Conservation (phyloP, 2,329 filamentous ascomycete species). For the Leptoxyphium fumago region DNA sequence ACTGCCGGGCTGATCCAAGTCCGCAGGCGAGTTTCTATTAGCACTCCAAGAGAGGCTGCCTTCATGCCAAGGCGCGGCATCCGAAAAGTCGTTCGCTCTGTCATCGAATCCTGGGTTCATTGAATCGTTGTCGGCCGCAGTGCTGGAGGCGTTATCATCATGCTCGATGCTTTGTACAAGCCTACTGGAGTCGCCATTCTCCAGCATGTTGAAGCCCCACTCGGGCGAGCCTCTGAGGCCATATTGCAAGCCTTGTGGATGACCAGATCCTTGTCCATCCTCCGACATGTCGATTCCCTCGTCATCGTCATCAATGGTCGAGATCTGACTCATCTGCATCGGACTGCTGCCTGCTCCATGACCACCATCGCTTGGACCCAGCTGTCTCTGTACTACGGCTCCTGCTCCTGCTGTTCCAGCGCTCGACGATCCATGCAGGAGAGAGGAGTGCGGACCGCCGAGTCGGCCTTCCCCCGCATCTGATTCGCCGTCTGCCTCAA, state of each 20-base stretch:
- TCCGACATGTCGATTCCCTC: background rate
- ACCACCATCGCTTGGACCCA: slow-evolving; percentile 9
- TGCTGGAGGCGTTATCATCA: background rate
- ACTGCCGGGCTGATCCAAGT: background rate
- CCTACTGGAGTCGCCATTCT: background rate
- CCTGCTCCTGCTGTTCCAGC: slow-evolving; percentile 63
- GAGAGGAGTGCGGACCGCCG: slow-evolving; percentile 61
- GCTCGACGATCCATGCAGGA: slow-evolving; percentile 83
- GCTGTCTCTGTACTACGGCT: slow-evolving; percentile 15
- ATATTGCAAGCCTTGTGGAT: background rate
- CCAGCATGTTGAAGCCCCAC: background rate
- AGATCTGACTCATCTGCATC: slow-evolving; percentile 11
- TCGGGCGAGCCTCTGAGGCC: background rate
- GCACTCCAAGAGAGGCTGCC: background rate
- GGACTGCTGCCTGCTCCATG: slow-evolving; percentile 12
- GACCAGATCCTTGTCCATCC: background rate
- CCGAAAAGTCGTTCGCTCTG: background rate
- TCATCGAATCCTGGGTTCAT: background rate
- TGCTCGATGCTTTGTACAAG: background rate
- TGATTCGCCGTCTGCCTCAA: slow-evolving; percentile 29
- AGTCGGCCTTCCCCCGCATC: slow-evolving; percentile 37
- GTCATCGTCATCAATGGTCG: slow-evolving; percentile 1
- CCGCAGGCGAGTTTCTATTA: background rate
- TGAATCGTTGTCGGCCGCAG: background rate
- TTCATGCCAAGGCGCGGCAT: background rate